These are phyloP conservation scores for Lipomyces spencermartinsiae DNA, from an alignment of 805 yeast genomes.

Conservation along the genomic window DNA sequence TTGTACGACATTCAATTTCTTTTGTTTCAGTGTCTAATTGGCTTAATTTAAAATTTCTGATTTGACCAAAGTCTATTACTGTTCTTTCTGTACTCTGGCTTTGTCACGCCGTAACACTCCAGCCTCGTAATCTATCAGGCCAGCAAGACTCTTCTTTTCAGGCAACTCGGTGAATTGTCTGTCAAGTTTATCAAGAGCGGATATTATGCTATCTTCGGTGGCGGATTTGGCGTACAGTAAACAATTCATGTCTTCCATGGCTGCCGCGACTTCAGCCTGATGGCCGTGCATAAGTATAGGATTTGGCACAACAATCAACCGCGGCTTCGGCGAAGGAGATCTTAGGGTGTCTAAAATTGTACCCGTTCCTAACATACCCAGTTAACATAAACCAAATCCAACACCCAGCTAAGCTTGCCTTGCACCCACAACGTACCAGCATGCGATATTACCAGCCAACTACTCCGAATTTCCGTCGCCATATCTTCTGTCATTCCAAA, in stretches of 20 bases:
- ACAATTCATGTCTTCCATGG: conserved; percentile 47
- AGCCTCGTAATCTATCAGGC: conserved; percentile 14
- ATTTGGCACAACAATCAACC: conserved; percentile 74
- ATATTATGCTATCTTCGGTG: conserved; percentile 8
- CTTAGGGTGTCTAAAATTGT: conserved; percentile 82
- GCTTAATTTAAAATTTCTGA: conserved; percentile 4
- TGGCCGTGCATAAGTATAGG: conserved; percentile 83
- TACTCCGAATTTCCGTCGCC: conserved; percentile 50
- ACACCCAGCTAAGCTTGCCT: background rate
- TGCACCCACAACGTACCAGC: conserved; percentile 56
- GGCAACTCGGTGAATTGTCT: conserved; percentile 7
- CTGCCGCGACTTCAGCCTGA: conserved; percentile 76
- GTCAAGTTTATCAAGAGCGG: background rate
- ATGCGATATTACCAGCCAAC: conserved; percentile 78
- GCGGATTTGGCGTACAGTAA: conserved; percentile 9
- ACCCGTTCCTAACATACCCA: conserved; percentile 65
- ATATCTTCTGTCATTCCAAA: conserved; percentile 56
- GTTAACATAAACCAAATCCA: background rate
- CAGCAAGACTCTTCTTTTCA: conserved; percentile 6
- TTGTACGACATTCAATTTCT: background rate
- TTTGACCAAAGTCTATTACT: background rate
- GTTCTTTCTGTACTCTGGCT: background rate
- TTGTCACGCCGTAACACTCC: background rate
- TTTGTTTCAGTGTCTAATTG: conserved; percentile 1
- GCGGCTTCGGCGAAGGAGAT: conserved; percentile 48